phyloP scores from a whole-genome alignment of 257 asterid species.

The Gentiana macrophylla region DNA sequence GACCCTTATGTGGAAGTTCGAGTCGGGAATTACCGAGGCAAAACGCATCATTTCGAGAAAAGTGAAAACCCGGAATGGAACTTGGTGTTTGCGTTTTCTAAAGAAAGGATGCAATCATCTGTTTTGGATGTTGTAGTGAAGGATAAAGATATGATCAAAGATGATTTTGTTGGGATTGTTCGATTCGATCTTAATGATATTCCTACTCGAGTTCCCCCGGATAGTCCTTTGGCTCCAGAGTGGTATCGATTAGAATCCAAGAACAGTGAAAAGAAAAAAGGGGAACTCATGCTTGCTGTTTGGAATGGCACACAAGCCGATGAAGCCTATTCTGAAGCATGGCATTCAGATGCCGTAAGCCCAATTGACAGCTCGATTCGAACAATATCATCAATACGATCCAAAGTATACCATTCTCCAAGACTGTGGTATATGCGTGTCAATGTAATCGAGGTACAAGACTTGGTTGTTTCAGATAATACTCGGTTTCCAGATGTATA shows the following conservation, averaged over 20 bases:
- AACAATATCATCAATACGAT: constrained; percentile 48
- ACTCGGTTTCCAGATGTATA: constrained; percentile 45
- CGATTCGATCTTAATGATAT: constrained; percentile 60
- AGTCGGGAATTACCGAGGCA: constrained; percentile 85
- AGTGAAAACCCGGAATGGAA: constrained; percentile 76
- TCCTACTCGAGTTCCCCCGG: constrained; percentile 82
- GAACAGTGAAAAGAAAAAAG: constrained; percentile 52
- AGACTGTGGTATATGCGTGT: constrained; percentile 81
- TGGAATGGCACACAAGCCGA: constrained; percentile 98
- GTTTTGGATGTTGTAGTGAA: constrained; percentile 53
- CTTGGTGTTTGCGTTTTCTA: constrained; percentile 65
- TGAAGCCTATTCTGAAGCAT: constrained; percentile 93
- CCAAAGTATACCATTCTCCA: constrained; percentile 83
- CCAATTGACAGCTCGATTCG: constrained; percentile 29
- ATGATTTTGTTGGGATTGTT: constrained; percentile 64
- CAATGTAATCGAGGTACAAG: constrained; percentile 82
- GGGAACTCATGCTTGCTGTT: constrained; percentile 85
- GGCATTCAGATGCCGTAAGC: constrained; percentile 68
- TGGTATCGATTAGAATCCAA: constrained; percentile 75
- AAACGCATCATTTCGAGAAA: constrained; percentile 68
- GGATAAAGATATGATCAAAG: constrained; percentile 67
- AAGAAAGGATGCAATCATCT: constrained; percentile 69
- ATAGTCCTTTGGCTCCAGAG: constrained; percentile 95
- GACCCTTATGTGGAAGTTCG: constrained; percentile 86
- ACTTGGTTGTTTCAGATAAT: constrained; percentile 47